These are phyloP conservation scores for Yamadazyma laniorum DNA, from an alignment of 805 yeast genomes.

Conservation along the genomic window DNA sequence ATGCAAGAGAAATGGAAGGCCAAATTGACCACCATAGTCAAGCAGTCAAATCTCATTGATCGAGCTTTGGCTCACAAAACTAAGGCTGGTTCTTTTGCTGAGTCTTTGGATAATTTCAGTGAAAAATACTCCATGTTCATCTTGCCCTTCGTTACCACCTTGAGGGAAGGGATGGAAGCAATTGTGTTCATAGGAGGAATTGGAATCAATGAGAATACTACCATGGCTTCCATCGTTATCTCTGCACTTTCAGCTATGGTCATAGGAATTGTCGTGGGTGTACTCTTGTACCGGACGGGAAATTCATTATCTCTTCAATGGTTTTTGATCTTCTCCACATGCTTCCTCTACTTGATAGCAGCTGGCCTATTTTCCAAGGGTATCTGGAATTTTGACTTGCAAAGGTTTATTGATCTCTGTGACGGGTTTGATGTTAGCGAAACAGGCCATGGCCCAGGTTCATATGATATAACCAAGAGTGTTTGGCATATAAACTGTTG, in stretches of 20 bases:
- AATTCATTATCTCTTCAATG: conserved; percentile 71
- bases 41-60: conserved; percentile 22
- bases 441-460: conserved; percentile 90
- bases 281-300: conserved; percentile 71
- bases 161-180: conserved; percentile 90
- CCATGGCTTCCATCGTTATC: conserved; percentile 57
- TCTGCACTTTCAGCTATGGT: conserved; percentile 52
- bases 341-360: conserved; percentile 78
- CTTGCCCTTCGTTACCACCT: conserved; percentile 79
- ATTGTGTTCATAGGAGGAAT: conserved; percentile 90
- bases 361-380: conserved; percentile 87
- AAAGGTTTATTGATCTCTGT: conserved; percentile 68
- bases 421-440: conserved; percentile 84
- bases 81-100: conserved; percentile 1
- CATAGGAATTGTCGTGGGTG: conserved; percentile 63
- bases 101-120: conserved; percentile 9
- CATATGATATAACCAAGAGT: conserved; percentile 73
- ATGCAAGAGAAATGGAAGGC: conserved; percentile 46
- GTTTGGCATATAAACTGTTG: conserved; percentile 97
- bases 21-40: conserved; percentile 32
- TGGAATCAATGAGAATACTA: conserved; percentile 35
- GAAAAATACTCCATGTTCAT: conserved; percentile 38
- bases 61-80: conserved; percentile 13
- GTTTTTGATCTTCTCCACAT: conserved; percentile 71
- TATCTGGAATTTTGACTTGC: conserved; percentile 86